These are phyloP conservation scores for Alternaria gansuensis DNA, from an alignment of 2,329 filamentous ascomycete genomes.

Conservation along the genomic window DNA sequence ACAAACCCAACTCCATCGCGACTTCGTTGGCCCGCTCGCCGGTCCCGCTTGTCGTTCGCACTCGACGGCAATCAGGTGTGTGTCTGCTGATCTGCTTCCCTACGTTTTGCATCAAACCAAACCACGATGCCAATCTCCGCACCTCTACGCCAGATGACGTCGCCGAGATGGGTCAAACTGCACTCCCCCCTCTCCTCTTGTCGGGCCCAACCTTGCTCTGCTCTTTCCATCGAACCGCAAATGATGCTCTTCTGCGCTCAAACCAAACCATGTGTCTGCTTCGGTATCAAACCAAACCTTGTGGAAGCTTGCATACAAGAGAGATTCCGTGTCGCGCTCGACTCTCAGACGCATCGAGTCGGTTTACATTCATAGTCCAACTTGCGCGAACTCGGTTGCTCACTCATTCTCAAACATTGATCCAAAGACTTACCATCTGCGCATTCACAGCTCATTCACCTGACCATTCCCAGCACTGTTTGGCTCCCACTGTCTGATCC, in stretches of 20 bases:
- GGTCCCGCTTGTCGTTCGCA: conserved; percentile 32
- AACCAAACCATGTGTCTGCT: conserved; percentile 25
- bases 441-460: conserved; percentile 25
- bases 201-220: conserved; percentile 25
- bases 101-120: conserved; percentile 20
- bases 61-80: conserved; percentile 46
- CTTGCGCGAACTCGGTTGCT: conserved; percentile 7
- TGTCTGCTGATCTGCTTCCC: conserved; percentile 21
- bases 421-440: conserved; percentile 34
- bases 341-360: conserved; percentile 25
- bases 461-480: conserved; percentile 9
- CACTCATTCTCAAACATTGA: conserved; percentile 17
- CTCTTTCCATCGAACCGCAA: conserved; percentile 20
- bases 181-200: conserved; percentile 5
- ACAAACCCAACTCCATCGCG: conserved; percentile 35
- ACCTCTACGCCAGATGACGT: conserved; percentile 14
- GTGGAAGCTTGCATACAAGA: conserved; percentile 31
- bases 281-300: conserved; percentile 29
- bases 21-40: conserved; percentile 30
- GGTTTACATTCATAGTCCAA: conserved; percentile 7
- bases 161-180: conserved; percentile 9
- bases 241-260: conserved; percentile 21
- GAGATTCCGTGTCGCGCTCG: conserved; percentile 24
- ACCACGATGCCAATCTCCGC: conserved; percentile 13
- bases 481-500: conserved; percentile 15